Evolutionary conservation across 768 basidiomycete species (phyloP).

Genomic region (Tubosaeta sp.): DNA sequence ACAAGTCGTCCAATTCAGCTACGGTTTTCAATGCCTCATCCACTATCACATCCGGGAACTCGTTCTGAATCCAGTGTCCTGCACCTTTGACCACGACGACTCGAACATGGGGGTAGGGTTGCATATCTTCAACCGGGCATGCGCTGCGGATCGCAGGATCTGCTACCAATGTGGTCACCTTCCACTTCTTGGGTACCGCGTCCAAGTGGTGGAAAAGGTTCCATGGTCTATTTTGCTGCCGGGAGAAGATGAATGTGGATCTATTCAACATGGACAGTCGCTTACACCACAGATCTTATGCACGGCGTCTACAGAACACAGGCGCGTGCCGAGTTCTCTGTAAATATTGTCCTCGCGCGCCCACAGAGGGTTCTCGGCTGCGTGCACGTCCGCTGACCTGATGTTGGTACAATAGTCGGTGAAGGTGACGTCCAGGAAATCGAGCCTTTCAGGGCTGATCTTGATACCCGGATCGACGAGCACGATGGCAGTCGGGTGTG

Average conservation of each 20-base stretch:
- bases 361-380: slow-evolving; percentile 14
- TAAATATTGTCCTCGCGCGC: slow-evolving; percentile 4
- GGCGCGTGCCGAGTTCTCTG: slow-evolving; percentile 8
- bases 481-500: slow-evolving; percentile 11
- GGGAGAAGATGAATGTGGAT: not conserved
- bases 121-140: slow-evolving; percentile 7
- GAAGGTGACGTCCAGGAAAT: not conserved
- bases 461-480: slow-evolving; percentile 19
- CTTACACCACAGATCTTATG: not conserved
- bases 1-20: slow-evolving; percentile 4
- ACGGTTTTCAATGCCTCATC: slow-evolving; percentile 13
- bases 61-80: slow-evolving; percentile 26
- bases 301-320: slow-evolving; percentile 6
- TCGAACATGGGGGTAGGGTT: slow-evolving; percentile 11
- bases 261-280: not conserved
- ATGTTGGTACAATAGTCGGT: not conserved
- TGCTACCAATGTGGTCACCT: slow-evolving; percentile 12
- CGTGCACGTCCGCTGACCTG: not conserved
- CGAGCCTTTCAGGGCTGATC: not conserved
- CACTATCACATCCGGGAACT: slow-evolving; percentile 21
- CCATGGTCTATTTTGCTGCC: slow-evolving; percentile 19
- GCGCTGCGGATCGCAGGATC: slow-evolving; percentile 12
- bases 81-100: slow-evolving; percentile 9
- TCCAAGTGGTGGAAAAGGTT: slow-evolving; percentile 8
- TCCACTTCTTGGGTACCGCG: slow-evolving; percentile 2